Evolutionary conservation across 2,329 filamentous ascomycete species (phyloP).

Genomic region (Akanthomyces lecanii): DNA sequence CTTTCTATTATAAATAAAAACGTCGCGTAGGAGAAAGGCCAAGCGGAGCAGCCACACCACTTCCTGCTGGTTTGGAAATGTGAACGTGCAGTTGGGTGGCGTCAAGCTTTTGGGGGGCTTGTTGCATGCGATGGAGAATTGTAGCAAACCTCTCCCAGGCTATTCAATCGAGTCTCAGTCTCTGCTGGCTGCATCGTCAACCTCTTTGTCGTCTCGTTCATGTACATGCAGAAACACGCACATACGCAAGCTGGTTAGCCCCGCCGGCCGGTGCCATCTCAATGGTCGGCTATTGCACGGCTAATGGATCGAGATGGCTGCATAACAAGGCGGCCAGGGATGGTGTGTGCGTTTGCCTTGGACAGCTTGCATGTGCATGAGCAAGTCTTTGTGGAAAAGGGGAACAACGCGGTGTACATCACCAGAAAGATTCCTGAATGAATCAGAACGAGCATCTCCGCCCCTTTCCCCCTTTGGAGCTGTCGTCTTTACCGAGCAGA

Average conservation of each 20-base stretch:
- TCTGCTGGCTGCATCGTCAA: too few relatives aligned
- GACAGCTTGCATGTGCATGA: too few relatives aligned
- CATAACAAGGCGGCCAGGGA: background rate
- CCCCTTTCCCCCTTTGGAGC: too few relatives aligned
- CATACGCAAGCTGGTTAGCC: background rate
- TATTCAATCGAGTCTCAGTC: too few relatives aligned
- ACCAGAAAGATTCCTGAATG: too few relatives aligned
- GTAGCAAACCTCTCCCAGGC: too few relatives aligned
- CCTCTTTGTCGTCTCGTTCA: too few relatives aligned
- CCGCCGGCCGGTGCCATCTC: background rate
- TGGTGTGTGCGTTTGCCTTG: too few relatives aligned
- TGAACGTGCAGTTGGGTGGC: background rate
- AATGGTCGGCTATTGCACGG: conserved; percentile 12
- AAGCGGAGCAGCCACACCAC: background rate
- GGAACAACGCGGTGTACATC: background rate
- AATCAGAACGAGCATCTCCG: too few relatives aligned
- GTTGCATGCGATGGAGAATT: background rate
- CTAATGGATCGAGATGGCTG: conserved; percentile 6
- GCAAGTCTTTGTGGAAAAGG: too few relatives aligned
- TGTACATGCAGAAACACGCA: background rate
- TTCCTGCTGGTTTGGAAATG: too few relatives aligned
- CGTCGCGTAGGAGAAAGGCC: background rate
- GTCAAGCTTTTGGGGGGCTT: background rate
- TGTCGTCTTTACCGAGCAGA: too few relatives aligned
- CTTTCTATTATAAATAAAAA: background rate